Base-by-base conservation (phyloP, 2,329 filamentous ascomycete genomes). In the Cercospora sp. region DNA sequence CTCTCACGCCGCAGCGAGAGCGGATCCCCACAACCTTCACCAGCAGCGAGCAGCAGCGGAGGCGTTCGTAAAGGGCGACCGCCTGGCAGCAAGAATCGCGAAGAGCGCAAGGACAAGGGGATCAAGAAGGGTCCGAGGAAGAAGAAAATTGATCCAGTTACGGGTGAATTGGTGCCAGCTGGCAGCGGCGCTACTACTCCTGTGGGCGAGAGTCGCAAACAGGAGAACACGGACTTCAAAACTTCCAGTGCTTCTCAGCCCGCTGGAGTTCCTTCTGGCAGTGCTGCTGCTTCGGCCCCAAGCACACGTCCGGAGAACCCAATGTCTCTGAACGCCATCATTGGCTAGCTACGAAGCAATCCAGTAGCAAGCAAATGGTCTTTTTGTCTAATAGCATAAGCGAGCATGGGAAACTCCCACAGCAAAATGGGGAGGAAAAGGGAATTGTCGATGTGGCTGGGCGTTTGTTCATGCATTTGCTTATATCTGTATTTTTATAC, bases 101-200 rank as follows among this genome's bases (percentile, higher is more conserved):
- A 79, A 28, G 77, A 80, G 66, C 77, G 83, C 20, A 82, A 80
- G 61, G 83, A 84, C 68, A 82, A 80, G 33, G 82, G 83, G 2
- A 79, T 84, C 65, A 83, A 84, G 69, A 85, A 84, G 67, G 83
- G 83, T 2, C 83, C 83, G 5, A 75, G 82, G 13, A 76, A 76
- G 67, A 69, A 68, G 20, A 72, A 72, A 53, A 42, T 58, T 3
- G 63, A 61, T 7, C 45, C 45, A 10, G 28, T 33, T 12, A 18
- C 59, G 8, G 51, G 26, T 13, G 30, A n/a, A 13, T 18, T 31
- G 10, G 42, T 33, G 26, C n/a, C 18, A n/a, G 13, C 28, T 42
- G 18, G 18, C 8, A 36, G 31, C 36, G 31, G 23, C 28, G 12
- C 31, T 40, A 23, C 26, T 40, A 36, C 23, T 6, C 26, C 62